A percentile compares a stretch with the other conserved stretches of the same genome.
Evolutionary conservation across 2,329 filamentous ascomycete species (phyloP).

Genomic region (Zalaria obscura): DNA sequence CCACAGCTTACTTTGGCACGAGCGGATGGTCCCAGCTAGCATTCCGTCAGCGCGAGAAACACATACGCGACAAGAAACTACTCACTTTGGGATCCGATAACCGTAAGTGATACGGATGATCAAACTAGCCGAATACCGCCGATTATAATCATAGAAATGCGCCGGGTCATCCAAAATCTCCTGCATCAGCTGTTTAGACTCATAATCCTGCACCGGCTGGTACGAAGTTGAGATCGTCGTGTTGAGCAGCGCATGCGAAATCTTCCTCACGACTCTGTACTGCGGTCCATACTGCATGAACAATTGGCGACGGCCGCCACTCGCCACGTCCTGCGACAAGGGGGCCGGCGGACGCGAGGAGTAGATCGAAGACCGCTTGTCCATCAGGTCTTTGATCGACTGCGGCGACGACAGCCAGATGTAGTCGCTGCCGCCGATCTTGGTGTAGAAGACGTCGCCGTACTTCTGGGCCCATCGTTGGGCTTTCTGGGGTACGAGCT

Average conservation of each 20-base stretch:
- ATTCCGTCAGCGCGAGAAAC: not conserved
- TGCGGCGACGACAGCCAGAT: slow-evolving; percentile 21
- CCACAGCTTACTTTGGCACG: not conserved
- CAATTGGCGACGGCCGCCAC: slow-evolving; percentile 10
- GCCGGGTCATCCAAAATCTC: slow-evolving; percentile 14
- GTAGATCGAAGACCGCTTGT: slow-evolving; percentile 8
- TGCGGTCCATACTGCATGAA: slow-evolving; percentile 14
- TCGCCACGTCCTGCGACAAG: slow-evolving; percentile 20
- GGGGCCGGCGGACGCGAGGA: slow-evolving; percentile 13
- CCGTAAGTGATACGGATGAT: slow-evolving; percentile 21
- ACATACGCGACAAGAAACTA: not conserved
- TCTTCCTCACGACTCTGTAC: slow-evolving; percentile 13
- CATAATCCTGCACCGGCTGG: slow-evolving; percentile 13
- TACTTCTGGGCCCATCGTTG: slow-evolving; percentile 21
- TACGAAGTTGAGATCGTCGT: slow-evolving; percentile 11
- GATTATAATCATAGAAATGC: slow-evolving; percentile 17
- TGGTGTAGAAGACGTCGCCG: slow-evolving; percentile 25
- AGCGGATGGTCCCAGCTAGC: not conserved
- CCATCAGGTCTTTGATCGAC: slow-evolving; percentile 10
- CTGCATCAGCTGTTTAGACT: slow-evolving; percentile 7
- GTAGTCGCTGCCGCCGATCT: slow-evolving; percentile 25
- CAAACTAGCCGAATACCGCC: slow-evolving; percentile 17
- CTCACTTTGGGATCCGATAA: slow-evolving; percentile 12
- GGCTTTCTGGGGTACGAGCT: slow-evolving; percentile 16
- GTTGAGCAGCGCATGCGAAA: slow-evolving; percentile 13